These are phyloP conservation scores for Tulasnella sp. DNA, from an alignment of 768 basidiomycete species.

Conservation along the genomic window DNA sequence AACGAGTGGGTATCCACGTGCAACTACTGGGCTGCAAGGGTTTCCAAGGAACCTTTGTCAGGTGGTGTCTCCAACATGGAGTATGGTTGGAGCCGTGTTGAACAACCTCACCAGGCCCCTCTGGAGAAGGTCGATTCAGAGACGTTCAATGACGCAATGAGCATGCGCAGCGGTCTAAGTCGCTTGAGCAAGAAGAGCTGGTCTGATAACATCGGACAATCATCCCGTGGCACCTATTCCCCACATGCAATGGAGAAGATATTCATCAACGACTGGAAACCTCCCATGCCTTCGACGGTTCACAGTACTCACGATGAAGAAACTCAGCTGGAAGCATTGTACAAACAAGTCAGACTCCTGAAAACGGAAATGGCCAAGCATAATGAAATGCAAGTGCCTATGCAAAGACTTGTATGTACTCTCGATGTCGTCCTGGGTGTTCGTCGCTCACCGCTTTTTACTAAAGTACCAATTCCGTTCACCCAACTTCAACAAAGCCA, in stretches of 20 bases:
- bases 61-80: slow-evolving; percentile 99
- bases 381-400: slow-evolving; percentile 70
- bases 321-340: slow-evolving; percentile 76
- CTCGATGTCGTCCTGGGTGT: neutral
- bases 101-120: slow-evolving; percentile 31
- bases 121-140: slow-evolving; percentile 28
- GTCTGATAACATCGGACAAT: slow-evolving; percentile 43
- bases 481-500: slow-evolving; percentile 58
- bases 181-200: slow-evolving; percentile 59
- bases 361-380: slow-evolving; percentile 72
- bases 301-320: slow-evolving; percentile 86
- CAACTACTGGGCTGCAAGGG: slow-evolving; percentile 98
- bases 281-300: slow-evolving; percentile 72
- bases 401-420: slow-evolving; percentile 55
- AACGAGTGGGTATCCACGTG: slow-evolving; percentile 98
- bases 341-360: slow-evolving; percentile 63
- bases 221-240: slow-evolving; percentile 52
- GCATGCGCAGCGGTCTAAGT: slow-evolving; percentile 65
- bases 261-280: slow-evolving; percentile 87
- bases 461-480: slow-evolving; percentile 71
- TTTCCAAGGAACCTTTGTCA: slow-evolving; percentile 85
- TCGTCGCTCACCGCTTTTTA: neutral
- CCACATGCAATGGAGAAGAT: slow-evolving; percentile 58
- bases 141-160: slow-evolving; percentile 46
- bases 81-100: slow-evolving; percentile 90